These are phyloP conservation scores for Sporothrix curviconia DNA, from an alignment of 2,329 filamentous ascomycete species.

Conservation along the genomic window DNA sequence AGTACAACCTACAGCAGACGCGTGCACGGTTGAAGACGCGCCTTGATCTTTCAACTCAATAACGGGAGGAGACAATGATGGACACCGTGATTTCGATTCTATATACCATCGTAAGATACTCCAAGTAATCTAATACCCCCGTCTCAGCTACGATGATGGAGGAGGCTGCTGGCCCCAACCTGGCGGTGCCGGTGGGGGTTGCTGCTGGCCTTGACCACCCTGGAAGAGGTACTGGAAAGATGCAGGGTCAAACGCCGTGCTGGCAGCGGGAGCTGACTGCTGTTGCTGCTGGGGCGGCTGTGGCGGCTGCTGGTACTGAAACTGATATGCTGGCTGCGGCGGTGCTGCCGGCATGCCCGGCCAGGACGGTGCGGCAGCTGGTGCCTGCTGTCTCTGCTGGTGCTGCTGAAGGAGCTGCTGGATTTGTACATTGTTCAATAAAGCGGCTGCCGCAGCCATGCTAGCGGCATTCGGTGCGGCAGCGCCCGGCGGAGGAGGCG, in stretches of 20 bases:
- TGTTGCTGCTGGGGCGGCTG: constrained; percentile 6
- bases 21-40: no score
- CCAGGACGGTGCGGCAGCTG: constrained; percentile 8
- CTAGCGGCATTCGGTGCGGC: not conserved
- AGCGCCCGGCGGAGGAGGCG: constrained; percentile 22
- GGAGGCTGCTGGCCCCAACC: constrained; percentile 14
- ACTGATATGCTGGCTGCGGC: constrained; percentile 1
- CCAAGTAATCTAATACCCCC: not conserved
- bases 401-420: constrained; percentile 30
- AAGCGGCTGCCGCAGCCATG: constrained; percentile 8
- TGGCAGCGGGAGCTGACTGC: not conserved
- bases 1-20: no score
- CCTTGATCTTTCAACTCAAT: no score
- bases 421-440: constrained; percentile 27
- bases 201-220: constrained; percentile 9
- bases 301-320: constrained; percentile 8
- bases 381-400: constrained; percentile 18
- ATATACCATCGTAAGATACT: not conserved
- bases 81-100: no score
- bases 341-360: not conserved
- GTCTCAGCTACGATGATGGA: not conserved
- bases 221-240: constrained; percentile 13
- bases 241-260: constrained; percentile 2
- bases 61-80: no score
- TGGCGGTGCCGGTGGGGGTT: not conserved